Evolutionary conservation across 2,329 filamentous ascomycete species (phyloP).

Genomic region (Sphaceloma murrayae): DNA sequence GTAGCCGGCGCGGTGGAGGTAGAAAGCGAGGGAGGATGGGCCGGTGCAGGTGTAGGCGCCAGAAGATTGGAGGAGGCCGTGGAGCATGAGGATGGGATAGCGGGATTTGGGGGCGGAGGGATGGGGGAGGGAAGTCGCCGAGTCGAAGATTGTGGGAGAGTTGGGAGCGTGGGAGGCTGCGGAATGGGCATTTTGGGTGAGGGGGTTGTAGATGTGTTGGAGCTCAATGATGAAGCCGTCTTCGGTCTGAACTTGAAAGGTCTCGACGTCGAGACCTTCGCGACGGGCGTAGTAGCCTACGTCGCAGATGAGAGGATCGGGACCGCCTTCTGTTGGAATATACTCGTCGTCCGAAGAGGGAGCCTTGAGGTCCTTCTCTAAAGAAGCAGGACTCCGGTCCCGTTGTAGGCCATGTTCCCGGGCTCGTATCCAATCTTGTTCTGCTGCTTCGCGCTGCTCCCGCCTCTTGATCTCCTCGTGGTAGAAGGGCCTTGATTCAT

Average conservation of each 20-base stretch:
- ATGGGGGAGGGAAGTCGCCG: conserved; percentile 20
- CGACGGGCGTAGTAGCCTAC: conserved; percentile 77
- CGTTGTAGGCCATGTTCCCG: conserved; percentile 32
- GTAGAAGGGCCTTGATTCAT: conserved; percentile 56
- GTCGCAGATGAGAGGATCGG: conserved; percentile 68
- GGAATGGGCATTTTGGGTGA: conserved; percentile 50
- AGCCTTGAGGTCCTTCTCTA: conserved; percentile 31
- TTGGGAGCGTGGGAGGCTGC: conserved; percentile 41
- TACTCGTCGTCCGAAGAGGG: conserved; percentile 46
- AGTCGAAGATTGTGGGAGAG: conserved; percentile 52
- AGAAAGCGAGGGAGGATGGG: conserved; percentile 82
- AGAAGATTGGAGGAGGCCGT: conserved; percentile 77
- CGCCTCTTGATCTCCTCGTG: conserved; percentile 59
- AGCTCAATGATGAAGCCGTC: conserved; percentile 85
- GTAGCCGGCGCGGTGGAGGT: conserved; percentile 81
- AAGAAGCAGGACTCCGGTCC: conserved; percentile 37
- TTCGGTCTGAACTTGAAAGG: conserved; percentile 78
- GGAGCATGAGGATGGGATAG: conserved; percentile 79
- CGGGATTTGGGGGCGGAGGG: conserved; percentile 31
- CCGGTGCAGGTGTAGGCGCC: conserved; percentile 87
- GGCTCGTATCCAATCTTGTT: conserved; percentile 50
- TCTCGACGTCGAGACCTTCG: conserved; percentile 78
- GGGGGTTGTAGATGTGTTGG: conserved; percentile 83
- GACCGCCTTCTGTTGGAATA: conserved; percentile 66
- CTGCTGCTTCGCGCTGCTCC: conserved; percentile 47